phyloP scores from a whole-genome alignment of 2,329 filamentous ascomycete genomes.

The Penicillium brevicompactum region DNA sequence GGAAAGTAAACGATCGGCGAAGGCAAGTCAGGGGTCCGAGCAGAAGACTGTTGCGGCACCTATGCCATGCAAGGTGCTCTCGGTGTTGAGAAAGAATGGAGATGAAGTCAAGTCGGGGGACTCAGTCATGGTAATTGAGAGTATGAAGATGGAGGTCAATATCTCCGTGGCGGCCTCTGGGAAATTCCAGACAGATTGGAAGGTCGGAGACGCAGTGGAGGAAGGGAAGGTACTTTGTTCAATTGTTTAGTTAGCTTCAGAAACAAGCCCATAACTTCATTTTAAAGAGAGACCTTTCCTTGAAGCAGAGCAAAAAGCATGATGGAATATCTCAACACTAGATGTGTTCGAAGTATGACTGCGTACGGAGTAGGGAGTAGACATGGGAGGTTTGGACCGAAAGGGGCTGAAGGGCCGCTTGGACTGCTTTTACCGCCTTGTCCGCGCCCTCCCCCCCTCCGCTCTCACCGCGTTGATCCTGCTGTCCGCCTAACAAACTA shows the following conservation, averaged over 20 bases:
- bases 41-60: conserved; percentile 27
- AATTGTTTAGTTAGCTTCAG: conserved; percentile 10
- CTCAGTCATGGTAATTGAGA: conserved; percentile 41
- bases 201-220: conserved; percentile 35
- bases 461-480: too few relatives aligned
- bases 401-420: too few relatives aligned
- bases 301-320: too few relatives aligned
- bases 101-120: conserved; percentile 35
- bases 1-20: conserved; percentile 23
- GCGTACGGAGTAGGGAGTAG: too few relatives aligned
- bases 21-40: conserved; percentile 10
- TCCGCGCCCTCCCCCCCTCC: too few relatives aligned
- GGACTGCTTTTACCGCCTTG: too few relatives aligned
- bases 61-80: conserved; percentile 43
- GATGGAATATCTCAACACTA: too few relatives aligned
- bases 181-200: conserved; percentile 30
- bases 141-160: conserved; percentile 49
- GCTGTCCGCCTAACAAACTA: too few relatives aligned
- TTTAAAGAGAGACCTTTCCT: too few relatives aligned
- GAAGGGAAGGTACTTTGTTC: conserved; percentile 35
- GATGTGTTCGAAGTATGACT: too few relatives aligned
- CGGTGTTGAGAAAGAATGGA: conserved; percentile 33
- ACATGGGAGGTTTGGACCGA: too few relatives aligned
- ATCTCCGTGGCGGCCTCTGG: conserved; percentile 30
- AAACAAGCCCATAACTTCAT: not conserved